phyloP scores from a whole-genome alignment of 345 rosid species.

The Populus alba region DNA sequence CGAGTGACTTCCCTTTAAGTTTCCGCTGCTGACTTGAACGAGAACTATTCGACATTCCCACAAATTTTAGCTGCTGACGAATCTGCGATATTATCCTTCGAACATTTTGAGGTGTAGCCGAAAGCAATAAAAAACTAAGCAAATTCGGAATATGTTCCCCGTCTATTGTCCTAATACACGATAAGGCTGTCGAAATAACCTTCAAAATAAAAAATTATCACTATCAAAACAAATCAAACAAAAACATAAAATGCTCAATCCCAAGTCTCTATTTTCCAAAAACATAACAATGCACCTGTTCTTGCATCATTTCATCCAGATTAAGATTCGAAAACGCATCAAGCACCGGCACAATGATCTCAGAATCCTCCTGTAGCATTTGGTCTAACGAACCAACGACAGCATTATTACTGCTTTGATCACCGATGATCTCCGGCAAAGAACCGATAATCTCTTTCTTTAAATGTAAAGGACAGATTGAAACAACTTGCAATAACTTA shows the following conservation, averaged over 20 bases:
- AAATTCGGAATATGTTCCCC: conserved; percentile 71
- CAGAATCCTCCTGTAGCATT: conserved; percentile 76
- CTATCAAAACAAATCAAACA: background rate
- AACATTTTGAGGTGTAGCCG: conserved; percentile 62
- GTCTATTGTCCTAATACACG: conserved; percentile 69
- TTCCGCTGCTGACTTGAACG: conserved; percentile 40
- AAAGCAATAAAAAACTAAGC: conserved; percentile 72
- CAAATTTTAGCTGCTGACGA: conserved; percentile 63
- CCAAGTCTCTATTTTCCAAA: background rate
- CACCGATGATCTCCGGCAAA: conserved; percentile 78
- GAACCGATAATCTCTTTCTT: conserved; percentile 86
- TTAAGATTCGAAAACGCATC: conserved; percentile 73
- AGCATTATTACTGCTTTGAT: conserved; percentile 44
- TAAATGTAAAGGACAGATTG: conserved; percentile 58
- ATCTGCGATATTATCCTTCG: conserved; percentile 69
- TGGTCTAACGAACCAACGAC: conserved; percentile 67
- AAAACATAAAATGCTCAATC: too few relatives aligned
- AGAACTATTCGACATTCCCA: conserved; percentile 44
- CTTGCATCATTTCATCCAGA: conserved; percentile 64
- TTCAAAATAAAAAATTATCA: conserved; percentile 20
- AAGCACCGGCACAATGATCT: conserved; percentile 62
- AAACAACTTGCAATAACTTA: conserved; percentile 66
- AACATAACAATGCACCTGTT: conserved; percentile 46
- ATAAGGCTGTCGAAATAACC: conserved; percentile 69
- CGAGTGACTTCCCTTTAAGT: conserved; percentile 59